Conservation (phyloP, 176 grass and related monocot species). For the Miscanthus lutarioriparius region DNA sequence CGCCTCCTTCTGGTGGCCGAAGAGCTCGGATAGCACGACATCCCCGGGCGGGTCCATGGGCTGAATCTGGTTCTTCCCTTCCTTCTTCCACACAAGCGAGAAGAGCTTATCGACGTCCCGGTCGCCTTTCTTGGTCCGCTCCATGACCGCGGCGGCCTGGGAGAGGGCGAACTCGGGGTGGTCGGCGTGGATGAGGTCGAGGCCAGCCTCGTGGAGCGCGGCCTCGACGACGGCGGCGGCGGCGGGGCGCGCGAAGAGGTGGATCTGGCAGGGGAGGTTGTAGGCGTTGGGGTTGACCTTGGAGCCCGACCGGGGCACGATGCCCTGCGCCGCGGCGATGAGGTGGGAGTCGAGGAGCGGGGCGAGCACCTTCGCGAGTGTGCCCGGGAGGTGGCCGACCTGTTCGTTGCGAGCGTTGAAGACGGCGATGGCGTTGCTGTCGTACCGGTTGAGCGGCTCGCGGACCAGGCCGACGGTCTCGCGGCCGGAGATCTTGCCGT, state of each 20-base stretch:
- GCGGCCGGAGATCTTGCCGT: conserved; percentile 49
- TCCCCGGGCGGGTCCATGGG: conserved; percentile 71
- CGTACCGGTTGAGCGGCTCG: conserved; percentile 60
- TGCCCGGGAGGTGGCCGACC: conserved; percentile 55
- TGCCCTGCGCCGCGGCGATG: conserved; percentile 43
- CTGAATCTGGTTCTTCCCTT: conserved; percentile 11
- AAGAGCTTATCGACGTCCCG: conserved; percentile 69
- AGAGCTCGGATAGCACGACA: conserved; percentile 59
- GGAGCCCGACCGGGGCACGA: conserved; percentile 53
- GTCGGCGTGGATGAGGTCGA: conserved; percentile 48
- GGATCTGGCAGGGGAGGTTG: conserved; percentile 71
- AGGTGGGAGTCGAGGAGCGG: conserved; percentile 74
- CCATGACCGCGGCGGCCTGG: conserved; percentile 60
- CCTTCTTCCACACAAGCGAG: conserved; percentile 45
- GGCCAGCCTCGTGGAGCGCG: conserved; percentile 32
- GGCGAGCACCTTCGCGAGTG: conserved; percentile 40
- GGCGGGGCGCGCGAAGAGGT: conserved; percentile 63
- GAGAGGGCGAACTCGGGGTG: conserved; percentile 74
- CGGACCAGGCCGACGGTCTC: conserved; percentile 64
- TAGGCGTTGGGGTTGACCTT: not conserved
- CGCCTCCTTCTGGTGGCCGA: conserved; percentile 80
- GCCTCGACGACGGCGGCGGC: conserved; percentile 30
- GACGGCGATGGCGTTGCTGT: conserved; percentile 76
- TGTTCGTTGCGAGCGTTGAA: conserved; percentile 41
- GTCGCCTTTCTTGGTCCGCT: conserved; percentile 37